phyloP scores from a whole-genome alignment of 768 basidiomycete genomes.

The Phanerochaete carnosa region DNA sequence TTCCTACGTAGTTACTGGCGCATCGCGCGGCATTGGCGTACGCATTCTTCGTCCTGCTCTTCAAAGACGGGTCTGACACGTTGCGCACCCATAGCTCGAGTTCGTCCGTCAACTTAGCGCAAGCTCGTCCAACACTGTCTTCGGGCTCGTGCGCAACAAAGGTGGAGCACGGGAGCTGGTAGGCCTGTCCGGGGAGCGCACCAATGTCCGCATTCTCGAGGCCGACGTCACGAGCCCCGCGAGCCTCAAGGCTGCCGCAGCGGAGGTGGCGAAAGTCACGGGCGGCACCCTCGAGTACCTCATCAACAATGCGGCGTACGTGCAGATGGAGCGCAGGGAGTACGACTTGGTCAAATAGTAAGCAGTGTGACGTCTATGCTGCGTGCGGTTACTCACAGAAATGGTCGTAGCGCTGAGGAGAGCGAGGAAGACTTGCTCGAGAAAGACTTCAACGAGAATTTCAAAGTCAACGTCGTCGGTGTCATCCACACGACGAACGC shows the following conservation, averaged over 20 bases:
- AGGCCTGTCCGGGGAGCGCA: conserved; percentile 6
- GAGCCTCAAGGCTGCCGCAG: conserved; percentile 28
- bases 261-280: conserved; percentile 23
- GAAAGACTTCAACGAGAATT: conserved; percentile 19
- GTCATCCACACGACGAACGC: conserved; percentile 32
- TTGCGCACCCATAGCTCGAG: conserved; percentile 17
- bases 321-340: conserved; percentile 6
- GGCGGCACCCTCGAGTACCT: conserved; percentile 34
- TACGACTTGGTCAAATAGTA: conserved; percentile 20
- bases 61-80: not conserved
- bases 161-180: conserved; percentile 9
- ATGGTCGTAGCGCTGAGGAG: conserved; percentile 12
- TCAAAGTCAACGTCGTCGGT: conserved; percentile 34
- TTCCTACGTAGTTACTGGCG: conserved; percentile 23
- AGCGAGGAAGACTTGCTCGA: conserved; percentile 18
- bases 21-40: conserved; percentile 26
- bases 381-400: not conserved
- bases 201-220: conserved; percentile 33
- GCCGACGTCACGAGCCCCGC: conserved; percentile 32
- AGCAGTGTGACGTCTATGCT: conserved; percentile 4
- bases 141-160: conserved; percentile 21
- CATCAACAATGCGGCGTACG: conserved; percentile 35
- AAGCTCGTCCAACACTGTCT: conserved; percentile 17
- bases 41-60: not conserved
- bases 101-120: conserved; percentile 23